A percentile compares a stretch with the other conserved stretches of the same genome.
phyloP scores from a whole-genome alignment of 2,329 filamentous ascomycete species.

The Fusarium devonianum region DNA sequence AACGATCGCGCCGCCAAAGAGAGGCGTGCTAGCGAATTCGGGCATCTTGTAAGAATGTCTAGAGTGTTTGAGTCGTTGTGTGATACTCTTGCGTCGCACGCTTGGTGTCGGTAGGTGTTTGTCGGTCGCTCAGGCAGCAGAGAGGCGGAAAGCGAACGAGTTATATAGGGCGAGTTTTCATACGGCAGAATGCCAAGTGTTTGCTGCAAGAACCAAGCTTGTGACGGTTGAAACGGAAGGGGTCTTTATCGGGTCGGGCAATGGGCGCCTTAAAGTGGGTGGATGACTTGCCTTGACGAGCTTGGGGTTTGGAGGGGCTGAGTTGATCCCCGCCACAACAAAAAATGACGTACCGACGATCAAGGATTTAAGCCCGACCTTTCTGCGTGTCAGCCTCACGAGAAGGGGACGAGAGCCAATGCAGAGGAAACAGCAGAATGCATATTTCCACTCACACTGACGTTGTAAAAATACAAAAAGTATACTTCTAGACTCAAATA shows the following conservation, averaged over 20 bases:
- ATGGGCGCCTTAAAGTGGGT: constrained; percentile 32
- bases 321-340: constrained; percentile 21
- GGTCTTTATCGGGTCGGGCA: constrained; percentile 17
- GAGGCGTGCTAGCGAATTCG: constrained; percentile 63
- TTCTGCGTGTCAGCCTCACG: no score
- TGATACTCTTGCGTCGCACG: constrained; percentile 8
- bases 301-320: constrained; percentile 31
- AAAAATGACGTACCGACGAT: constrained; percentile 32
- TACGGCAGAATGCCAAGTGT: constrained; percentile 9
- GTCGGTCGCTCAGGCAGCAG: constrained; percentile 2
- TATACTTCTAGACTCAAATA: rapidly evolving
- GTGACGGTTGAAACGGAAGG: constrained; percentile 9
- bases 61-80: neutral
- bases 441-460: no score
- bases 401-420: no score
- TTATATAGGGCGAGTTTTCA: constrained; percentile 7
- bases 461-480: constrained; percentile 9
- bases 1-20: constrained; percentile 77
- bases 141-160: constrained; percentile 4
- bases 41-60: constrained; percentile 51
- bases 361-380: constrained; percentile 18
- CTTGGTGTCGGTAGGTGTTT: neutral
- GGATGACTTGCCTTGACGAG: constrained; percentile 12
- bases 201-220: constrained; percentile 12
- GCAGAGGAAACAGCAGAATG: no score